Conservation (phyloP, 176 grass and related monocot species). For the Eleusine coracana region DNA sequence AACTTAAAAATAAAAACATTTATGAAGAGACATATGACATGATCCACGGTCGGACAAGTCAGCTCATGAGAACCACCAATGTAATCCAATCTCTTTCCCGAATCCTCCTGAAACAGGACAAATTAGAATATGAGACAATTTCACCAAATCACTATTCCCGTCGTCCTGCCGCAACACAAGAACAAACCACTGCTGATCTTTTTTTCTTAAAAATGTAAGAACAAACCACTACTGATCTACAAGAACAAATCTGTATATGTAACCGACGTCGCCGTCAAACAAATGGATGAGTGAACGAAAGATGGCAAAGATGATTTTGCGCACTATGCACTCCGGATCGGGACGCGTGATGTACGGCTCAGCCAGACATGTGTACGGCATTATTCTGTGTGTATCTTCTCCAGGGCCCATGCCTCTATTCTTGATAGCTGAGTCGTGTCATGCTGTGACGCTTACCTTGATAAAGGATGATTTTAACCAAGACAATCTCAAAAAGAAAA, state of each 20-base stretch:
- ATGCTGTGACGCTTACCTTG: no score
- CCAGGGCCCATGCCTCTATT: neutral
- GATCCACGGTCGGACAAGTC: no score
- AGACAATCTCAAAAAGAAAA: no score
- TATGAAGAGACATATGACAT: no score
- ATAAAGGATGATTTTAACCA: no score
- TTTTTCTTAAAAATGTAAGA: neutral
- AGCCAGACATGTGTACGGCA: slow-evolving; percentile 17
- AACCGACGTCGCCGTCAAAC: neutral
- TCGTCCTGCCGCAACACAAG: neutral
- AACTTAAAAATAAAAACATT: no score
- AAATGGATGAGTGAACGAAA: neutral
- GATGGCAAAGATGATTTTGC: slow-evolving; percentile 14
- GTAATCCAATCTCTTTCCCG: no score
- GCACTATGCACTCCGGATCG: neutral
- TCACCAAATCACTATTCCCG: neutral
- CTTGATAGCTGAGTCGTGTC: neutral
- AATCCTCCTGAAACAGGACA: neutral
- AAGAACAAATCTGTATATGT: neutral
- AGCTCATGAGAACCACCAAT: no score
- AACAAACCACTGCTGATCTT: neutral
- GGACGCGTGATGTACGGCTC: neutral
- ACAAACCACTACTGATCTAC: neutral
- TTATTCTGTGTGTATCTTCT: neutral
- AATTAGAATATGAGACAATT: neutral